Conservation (phyloP, 164 flowering plant genomes). For the Umbilicus rupestris region DNA sequence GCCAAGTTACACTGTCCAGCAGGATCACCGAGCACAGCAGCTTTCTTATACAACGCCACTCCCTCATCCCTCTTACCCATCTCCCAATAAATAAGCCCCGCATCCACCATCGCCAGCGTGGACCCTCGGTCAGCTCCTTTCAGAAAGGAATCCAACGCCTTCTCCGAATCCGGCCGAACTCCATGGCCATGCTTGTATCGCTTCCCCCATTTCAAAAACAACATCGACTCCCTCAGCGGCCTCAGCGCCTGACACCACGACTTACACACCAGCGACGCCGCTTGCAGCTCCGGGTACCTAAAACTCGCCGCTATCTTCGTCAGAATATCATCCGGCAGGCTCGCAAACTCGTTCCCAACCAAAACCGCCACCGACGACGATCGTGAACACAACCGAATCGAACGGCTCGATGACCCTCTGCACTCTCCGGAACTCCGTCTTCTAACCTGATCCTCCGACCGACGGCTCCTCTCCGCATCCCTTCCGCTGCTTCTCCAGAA, state of each 20-base stretch:
- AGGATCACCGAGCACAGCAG: constrained; percentile 80
- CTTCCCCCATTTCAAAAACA: constrained; percentile 68
- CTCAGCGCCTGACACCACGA: constrained; percentile 73
- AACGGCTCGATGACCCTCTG: constrained; percentile 2
- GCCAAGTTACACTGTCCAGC: constrained; percentile 81
- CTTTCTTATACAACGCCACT: constrained; percentile 40
- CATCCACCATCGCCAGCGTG: constrained; percentile 94
- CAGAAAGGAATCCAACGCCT: constrained; percentile 74
- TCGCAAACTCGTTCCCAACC: constrained; percentile 39
- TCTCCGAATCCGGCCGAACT: constrained; percentile 37
- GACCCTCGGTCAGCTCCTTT: constrained; percentile 82
- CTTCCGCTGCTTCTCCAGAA: not conserved
- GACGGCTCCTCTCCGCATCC: not conserved
- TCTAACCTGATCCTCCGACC: not conserved
- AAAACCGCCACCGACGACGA: constrained; percentile 7
- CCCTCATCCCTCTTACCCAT: constrained; percentile 60
- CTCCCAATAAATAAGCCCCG: constrained; percentile 87
- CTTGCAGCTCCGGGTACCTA: constrained; percentile 37
- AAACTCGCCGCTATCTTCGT: constrained; percentile 47
- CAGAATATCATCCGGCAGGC: constrained; percentile 58
- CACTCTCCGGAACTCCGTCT: not conserved
- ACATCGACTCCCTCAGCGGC: constrained; percentile 85
- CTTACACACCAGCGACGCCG: constrained; percentile 69
- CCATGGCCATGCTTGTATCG: constrained; percentile 84
- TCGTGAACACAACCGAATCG: constrained; percentile 1